Evolutionary conservation across 306 rosid genomes (phyloP).

Genomic region (Prunus davidiana): DNA sequence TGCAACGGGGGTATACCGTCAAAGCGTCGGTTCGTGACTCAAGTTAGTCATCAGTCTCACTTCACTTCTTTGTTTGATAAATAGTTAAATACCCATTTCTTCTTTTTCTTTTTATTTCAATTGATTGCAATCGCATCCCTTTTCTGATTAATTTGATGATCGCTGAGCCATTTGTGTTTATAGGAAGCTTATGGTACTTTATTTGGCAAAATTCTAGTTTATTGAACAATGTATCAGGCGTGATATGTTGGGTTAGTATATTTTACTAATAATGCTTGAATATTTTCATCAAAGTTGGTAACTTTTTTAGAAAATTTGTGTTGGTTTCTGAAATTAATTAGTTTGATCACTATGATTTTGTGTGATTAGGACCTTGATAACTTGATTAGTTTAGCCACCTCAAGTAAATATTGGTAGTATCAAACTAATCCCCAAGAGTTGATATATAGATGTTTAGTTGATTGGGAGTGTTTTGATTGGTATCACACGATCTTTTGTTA

Average conservation of each 20-base stretch:
- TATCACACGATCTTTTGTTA: background rate
- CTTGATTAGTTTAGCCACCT: background rate
- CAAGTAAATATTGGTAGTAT: background rate
- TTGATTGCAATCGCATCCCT: background rate
- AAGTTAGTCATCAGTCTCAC: background rate
- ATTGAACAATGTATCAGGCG: background rate
- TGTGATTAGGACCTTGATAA: background rate
- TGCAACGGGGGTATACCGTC: conserved; percentile 15
- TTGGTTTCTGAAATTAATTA: background rate
- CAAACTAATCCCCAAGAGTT: background rate
- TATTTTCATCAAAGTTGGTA: background rate
- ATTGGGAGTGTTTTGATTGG: background rate
- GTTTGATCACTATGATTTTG: background rate
- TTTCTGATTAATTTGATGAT: background rate
- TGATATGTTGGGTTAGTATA: background rate
- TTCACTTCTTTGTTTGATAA: background rate
- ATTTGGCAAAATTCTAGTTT: background rate
- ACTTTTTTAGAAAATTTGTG: background rate
- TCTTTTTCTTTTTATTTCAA: background rate
- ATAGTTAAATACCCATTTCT: background rate
- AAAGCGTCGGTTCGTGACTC: conserved; percentile 10
- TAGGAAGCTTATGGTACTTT: background rate
- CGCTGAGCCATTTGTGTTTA: background rate
- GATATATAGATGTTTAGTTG: background rate
- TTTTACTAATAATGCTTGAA: background rate